These are phyloP conservation scores for Papiliotrema flavescens DNA, from an alignment of 1,284 basidiomycete species.

Conservation along the genomic window DNA sequence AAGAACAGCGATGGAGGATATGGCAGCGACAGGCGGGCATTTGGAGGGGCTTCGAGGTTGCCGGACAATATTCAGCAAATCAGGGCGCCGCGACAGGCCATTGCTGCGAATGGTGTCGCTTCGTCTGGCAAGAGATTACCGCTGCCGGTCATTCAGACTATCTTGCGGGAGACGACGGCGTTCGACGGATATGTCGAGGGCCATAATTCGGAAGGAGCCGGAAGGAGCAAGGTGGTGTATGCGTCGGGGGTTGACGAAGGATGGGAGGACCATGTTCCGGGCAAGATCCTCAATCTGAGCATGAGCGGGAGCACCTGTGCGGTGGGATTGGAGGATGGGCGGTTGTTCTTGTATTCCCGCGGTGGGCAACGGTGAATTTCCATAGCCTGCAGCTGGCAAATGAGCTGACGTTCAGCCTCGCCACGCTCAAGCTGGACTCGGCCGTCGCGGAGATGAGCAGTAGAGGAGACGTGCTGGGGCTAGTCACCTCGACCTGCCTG, in stretches of 20 bases:
- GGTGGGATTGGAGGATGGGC: conserved; percentile 70
- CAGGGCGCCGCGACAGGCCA: not conserved
- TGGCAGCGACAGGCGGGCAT: conserved; percentile 18
- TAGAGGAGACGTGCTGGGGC: conserved; percentile 61
- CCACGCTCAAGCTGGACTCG: conserved; percentile 67
- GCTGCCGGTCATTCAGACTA: conserved; percentile 30
- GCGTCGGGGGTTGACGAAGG: conserved; percentile 63
- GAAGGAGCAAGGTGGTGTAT: conserved; percentile 48
- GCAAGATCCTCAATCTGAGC: conserved; percentile 63
- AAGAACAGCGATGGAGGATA: conserved; percentile 18
- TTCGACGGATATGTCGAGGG: conserved; percentile 59
- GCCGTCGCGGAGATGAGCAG: conserved; percentile 67
- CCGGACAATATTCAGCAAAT: not conserved
- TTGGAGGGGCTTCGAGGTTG: conserved; percentile 13
- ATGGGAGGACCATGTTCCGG: conserved; percentile 84
- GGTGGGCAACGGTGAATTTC: not conserved
- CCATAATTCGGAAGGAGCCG: conserved; percentile 64
- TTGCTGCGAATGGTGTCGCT: not conserved
- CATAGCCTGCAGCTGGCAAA: not conserved
- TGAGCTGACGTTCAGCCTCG: conserved; percentile 52
- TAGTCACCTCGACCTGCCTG: conserved; percentile 66
- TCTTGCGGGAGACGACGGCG: conserved; percentile 16
- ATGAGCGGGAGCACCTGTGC: conserved; percentile 68
- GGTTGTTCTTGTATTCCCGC: conserved; percentile 46
- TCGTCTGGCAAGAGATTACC: conserved; percentile 11